Conservation (phyloP, 2,329 filamentous ascomycete genomes). For the Colletotrichum camelliae region DNA sequence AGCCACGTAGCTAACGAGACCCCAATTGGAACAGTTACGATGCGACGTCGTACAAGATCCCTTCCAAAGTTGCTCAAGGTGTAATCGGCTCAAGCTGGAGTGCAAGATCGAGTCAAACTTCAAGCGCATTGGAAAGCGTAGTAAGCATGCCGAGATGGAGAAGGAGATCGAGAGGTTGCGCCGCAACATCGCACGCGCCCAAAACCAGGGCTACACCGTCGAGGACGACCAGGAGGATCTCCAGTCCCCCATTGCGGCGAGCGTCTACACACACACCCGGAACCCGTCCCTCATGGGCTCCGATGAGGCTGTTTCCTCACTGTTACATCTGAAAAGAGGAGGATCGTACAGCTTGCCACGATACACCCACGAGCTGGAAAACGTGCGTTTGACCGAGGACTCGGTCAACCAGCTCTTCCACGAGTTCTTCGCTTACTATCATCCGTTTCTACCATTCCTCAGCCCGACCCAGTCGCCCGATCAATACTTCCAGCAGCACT, state of each 20-base stretch:
- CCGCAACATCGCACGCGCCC: conserved; percentile 64
- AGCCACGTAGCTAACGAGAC: background rate
- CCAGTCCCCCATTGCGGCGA: conserved; percentile 64
- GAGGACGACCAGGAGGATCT: conserved; percentile 63
- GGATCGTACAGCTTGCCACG: conserved; percentile 66
- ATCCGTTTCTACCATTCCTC: conserved; percentile 79
- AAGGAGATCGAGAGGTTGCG: conserved; percentile 77
- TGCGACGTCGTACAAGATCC: conserved; percentile 86
- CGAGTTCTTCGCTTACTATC: conserved; percentile 78
- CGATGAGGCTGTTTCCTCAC: conserved; percentile 70
- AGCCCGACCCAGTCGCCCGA: conserved; percentile 71
- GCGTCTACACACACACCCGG: conserved; percentile 62
- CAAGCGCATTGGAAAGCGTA: conserved; percentile 82
- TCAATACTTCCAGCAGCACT: conserved; percentile 77
- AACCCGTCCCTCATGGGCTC: conserved; percentile 71
- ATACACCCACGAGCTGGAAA: conserved; percentile 66
- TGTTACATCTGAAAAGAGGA: conserved; percentile 70
- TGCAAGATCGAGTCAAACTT: conserved; percentile 91
- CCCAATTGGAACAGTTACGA: conserved; percentile 61
- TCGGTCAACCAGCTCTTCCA: conserved; percentile 70
- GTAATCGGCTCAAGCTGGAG: conserved; percentile 78
- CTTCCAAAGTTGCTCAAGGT: conserved; percentile 78
- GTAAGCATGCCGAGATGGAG: conserved; percentile 86
- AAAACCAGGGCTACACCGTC: conserved; percentile 60
- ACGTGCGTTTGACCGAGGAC: conserved; percentile 68